Evolutionary conservation across 1,139 yeast species (phyloP).

Genomic region (Zhuliangozyma parablackwelliae): DNA sequence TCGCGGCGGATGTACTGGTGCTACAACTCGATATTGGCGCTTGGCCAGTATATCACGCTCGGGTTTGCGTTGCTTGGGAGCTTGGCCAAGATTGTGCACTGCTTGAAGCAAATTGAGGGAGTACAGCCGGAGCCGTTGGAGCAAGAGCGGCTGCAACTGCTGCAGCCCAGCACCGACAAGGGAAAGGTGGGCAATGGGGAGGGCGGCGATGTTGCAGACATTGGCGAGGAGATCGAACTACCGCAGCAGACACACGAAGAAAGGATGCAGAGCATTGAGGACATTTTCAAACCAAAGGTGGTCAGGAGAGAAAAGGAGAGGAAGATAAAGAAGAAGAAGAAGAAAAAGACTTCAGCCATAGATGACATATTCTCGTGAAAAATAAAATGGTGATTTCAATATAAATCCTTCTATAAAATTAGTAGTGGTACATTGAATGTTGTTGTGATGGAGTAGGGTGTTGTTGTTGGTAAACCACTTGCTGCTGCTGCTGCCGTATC

Average conservation of each 20-base stretch:
- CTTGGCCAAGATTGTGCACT: slow-evolving; percentile 41
- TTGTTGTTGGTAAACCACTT: slow-evolving; percentile 4
- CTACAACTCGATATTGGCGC: slow-evolving; percentile 63
- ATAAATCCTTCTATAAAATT: no score
- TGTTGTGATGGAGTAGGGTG: not conserved
- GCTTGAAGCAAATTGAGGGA: slow-evolving; percentile 23
- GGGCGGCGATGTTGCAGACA: slow-evolving; percentile 11
- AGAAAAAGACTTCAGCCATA: slow-evolving; percentile 46
- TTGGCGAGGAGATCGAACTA: slow-evolving; percentile 19
- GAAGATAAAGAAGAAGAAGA: slow-evolving; percentile 27
- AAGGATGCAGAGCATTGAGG: slow-evolving; percentile 11
- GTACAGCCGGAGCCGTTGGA: not conserved
- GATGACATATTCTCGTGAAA: slow-evolving; percentile 54
- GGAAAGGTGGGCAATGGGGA: slow-evolving; percentile 12
- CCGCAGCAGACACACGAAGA: slow-evolving; percentile 4
- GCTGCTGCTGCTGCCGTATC: slow-evolving; percentile 11
- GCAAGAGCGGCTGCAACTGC: slow-evolving; percentile 6
- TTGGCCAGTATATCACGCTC: slow-evolving; percentile 73
- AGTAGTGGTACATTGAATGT: no score
- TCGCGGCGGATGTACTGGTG: slow-evolving; percentile 48
- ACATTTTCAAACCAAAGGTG: slow-evolving; percentile 8
- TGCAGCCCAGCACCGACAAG: slow-evolving; percentile 12
- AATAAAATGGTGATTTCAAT: no score
- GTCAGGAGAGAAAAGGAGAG: not conserved
- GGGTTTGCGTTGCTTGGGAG: slow-evolving; percentile 68